These are phyloP conservation scores for Aspergillus bridgeri DNA, from an alignment of 495 filamentous ascomycete genomes.

Conservation along the genomic window DNA sequence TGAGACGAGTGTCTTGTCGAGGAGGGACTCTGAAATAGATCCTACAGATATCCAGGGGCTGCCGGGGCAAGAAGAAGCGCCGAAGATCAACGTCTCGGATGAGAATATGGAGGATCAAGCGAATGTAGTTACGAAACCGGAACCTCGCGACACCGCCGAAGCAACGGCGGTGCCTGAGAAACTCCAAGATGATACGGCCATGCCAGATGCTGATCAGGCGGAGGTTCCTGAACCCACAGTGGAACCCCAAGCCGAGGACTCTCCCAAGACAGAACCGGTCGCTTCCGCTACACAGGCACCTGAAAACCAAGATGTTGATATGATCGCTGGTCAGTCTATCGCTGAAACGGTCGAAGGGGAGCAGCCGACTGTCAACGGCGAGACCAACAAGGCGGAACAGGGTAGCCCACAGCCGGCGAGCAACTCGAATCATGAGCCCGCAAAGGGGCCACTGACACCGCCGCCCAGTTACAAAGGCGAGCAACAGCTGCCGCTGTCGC, in stretches of 20 bases:
- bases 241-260: constrained; percentile 3
- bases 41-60: constrained; percentile 26
- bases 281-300: background rate
- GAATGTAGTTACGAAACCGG: constrained; percentile 18
- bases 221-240: constrained; percentile 3
- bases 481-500: constrained; percentile 53
- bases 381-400: constrained; percentile 21
- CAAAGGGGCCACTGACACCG: constrained; percentile 37
- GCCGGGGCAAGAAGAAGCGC: constrained; percentile 13
- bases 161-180: constrained; percentile 8
- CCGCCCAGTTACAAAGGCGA: constrained; percentile 48
- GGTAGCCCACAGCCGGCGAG: constrained; percentile 42
- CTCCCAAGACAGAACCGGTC: background rate
- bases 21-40: constrained; percentile 37
- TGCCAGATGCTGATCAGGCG: constrained; percentile 6
- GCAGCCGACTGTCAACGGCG: constrained; percentile 11
- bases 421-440: constrained; percentile 16
- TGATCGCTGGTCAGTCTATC: constrained; percentile 6
- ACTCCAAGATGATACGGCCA: constrained; percentile 1
- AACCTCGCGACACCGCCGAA: constrained; percentile 9
- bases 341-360: constrained; percentile 8
- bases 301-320: background rate
- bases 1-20: constrained; percentile 53
- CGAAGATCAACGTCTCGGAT: constrained; percentile 12
- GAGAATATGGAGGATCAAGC: constrained; percentile 22